Conservation (phyloP, 176 grass and related monocot genomes). For the Bromus sterilis region DNA sequence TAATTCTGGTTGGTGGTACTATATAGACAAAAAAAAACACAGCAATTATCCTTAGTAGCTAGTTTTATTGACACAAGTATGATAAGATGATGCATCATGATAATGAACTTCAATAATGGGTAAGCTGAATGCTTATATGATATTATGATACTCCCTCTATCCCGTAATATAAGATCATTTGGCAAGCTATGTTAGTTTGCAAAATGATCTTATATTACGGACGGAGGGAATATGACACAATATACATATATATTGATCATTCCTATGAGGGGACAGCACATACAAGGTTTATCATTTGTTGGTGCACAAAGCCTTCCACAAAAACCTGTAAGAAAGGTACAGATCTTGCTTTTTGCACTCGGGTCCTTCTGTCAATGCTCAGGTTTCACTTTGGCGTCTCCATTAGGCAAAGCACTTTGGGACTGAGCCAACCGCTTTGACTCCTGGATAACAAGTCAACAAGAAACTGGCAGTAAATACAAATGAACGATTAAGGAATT, state of each 20-base stretch:
- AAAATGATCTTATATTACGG: no score
- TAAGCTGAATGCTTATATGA: no score
- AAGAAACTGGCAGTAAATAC: background rate
- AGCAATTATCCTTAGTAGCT: no score
- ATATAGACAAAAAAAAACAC: no score
- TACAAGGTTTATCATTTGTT: background rate
- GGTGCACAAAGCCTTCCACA: slow-evolving; percentile 10
- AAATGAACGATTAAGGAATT: no score
- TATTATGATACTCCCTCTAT: no score
- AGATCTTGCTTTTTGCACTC: background rate
- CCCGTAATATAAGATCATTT: no score
- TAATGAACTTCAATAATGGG: no score
- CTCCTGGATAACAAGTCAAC: slow-evolving; percentile 45
- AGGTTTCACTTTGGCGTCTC: slow-evolving; percentile 72
- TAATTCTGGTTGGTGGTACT: no score
- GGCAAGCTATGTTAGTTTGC: no score
- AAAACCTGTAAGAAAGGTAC: background rate
- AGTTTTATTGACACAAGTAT: no score
- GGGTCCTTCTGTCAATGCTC: slow-evolving; percentile 48
- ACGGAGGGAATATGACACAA: background rate
- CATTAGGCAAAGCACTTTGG: slow-evolving; percentile 64
- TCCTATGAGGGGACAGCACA: background rate
- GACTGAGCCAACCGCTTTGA: slow-evolving; percentile 71
- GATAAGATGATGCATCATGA: no score
- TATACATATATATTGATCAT: slow-evolving; percentile 1